These are phyloP conservation scores for Mycosphaerella arachidis DNA, from an alignment of 2,329 filamentous ascomycete species.

Conservation along the genomic window DNA sequence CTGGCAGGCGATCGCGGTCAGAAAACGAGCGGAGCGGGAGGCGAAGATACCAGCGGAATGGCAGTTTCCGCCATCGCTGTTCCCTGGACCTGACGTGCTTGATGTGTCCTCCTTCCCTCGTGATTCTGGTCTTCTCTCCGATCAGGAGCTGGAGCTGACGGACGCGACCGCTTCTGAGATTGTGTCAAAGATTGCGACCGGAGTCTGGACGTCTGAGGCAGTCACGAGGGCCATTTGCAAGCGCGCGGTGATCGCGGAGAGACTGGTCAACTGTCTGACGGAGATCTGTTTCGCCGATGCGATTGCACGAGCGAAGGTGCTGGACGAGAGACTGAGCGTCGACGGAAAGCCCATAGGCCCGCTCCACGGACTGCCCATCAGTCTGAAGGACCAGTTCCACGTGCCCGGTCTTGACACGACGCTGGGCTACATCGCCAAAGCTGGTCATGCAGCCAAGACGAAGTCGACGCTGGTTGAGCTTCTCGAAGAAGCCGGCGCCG, in stretches of 20 bases:
- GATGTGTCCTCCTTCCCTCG: slow-evolving; percentile 21
- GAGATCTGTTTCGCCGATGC: slow-evolving; percentile 43
- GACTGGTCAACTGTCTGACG: slow-evolving; percentile 29
- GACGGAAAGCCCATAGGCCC: slow-evolving; percentile 35
- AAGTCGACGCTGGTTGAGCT: slow-evolving; percentile 42
- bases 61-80: slow-evolving; percentile 36
- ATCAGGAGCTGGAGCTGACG: slow-evolving; percentile 51
- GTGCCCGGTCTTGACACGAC: slow-evolving; percentile 14
- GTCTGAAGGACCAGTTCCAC: slow-evolving; percentile 45
- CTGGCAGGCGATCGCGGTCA: slow-evolving; percentile 39
- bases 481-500: slow-evolving; percentile 44
- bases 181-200: slow-evolving; percentile 9
- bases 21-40: slow-evolving; percentile 40
- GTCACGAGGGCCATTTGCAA: slow-evolving; percentile 40
- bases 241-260: slow-evolving; percentile 32
- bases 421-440: slow-evolving; percentile 11
- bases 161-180: slow-evolving; percentile 39
- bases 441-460: slow-evolving; percentile 29
- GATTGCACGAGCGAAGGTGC: slow-evolving; percentile 20
- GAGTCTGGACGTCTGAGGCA: slow-evolving; percentile 10
- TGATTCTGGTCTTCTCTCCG: slow-evolving; percentile 9
- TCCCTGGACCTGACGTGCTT: slow-evolving; percentile 48
- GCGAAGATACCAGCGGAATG: slow-evolving; percentile 42
- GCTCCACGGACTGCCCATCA: slow-evolving; percentile 51
- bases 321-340: slow-evolving; percentile 25